Evolutionary conservation across 345 rosid species (phyloP).

Genomic region (Reutealis trisperma): DNA sequence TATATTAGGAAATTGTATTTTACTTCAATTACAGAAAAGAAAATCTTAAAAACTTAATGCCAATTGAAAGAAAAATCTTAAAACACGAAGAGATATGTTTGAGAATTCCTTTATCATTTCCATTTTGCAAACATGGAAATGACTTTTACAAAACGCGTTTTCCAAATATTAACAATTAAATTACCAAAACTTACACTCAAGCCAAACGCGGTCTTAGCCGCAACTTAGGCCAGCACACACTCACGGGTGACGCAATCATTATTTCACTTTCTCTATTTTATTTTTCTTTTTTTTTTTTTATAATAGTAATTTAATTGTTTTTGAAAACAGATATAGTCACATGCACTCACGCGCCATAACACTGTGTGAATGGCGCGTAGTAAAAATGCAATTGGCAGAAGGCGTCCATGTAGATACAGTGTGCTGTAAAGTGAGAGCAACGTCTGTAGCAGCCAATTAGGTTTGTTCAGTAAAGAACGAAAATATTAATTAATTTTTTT

Average conservation of each 20-base stretch:
- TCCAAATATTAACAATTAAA: not conserved
- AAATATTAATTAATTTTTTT: not conserved
- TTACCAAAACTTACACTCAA: too few species aligned
- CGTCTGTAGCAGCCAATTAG: slow-evolving; percentile 8
- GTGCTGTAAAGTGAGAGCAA: slow-evolving; percentile 20
- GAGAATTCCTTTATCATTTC: not conserved
- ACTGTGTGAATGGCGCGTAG: not conserved
- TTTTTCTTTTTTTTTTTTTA: too few species aligned
- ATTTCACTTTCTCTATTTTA: not conserved
- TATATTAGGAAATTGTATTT: too few species aligned
- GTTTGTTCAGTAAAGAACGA: not conserved
- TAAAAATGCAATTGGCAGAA: not conserved
- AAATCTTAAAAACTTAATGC: not conserved
- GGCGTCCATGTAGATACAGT: not conserved
- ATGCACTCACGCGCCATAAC: not conserved
- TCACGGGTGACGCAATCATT: slow-evolving; percentile 1
- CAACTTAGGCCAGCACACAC: not conserved
- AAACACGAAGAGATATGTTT: not conserved
- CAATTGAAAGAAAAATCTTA: not conserved
- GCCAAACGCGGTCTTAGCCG: slow-evolving; percentile 17
- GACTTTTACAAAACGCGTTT: slow-evolving; percentile 17
- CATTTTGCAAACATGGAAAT: not conserved
- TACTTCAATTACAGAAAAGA: too few species aligned
- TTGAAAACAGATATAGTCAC: too few species aligned
- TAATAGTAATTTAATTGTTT: too few species aligned